A percentile compares a stretch with the other conserved stretches of the same genome.
phyloP scores from a whole-genome alignment of 2,329 filamentous ascomycete genomes.

The Penicillium sp. region DNA sequence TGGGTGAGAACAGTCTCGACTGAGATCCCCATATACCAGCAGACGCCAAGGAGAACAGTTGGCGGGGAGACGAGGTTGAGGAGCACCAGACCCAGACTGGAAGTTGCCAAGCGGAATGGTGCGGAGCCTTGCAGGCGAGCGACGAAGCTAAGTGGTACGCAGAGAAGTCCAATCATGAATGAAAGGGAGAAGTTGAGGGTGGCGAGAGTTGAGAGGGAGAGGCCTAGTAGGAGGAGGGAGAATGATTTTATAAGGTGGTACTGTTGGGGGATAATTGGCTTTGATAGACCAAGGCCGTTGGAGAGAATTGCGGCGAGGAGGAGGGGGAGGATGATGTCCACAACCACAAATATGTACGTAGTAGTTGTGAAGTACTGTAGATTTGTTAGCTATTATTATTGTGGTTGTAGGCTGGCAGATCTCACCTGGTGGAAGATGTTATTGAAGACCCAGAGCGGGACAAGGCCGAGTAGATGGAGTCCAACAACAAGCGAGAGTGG shows the following conservation, averaged over 20 bases:
- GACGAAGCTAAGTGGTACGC: slow-evolving; percentile 73
- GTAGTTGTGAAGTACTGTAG: slow-evolving; percentile 56
- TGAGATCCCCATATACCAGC: slow-evolving; percentile 47
- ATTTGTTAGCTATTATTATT: slow-evolving; percentile 10
- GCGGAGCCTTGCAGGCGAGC: slow-evolving; percentile 28
- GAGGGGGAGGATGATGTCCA: slow-evolving; percentile 58
- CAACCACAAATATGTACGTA: slow-evolving; percentile 57
- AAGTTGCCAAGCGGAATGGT: slow-evolving; percentile 21
- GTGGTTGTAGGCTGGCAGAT: background rate
- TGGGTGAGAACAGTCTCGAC: slow-evolving; percentile 63
- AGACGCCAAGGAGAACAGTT: slow-evolving; percentile 49
- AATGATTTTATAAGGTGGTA: slow-evolving; percentile 81
- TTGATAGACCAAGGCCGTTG: slow-evolving; percentile 44
- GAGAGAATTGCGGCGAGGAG: slow-evolving; percentile 57
- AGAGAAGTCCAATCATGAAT: slow-evolving; percentile 76
- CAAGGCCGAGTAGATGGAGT: slow-evolving; percentile 71
- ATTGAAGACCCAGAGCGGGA: slow-evolving; percentile 87
- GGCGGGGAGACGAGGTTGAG: slow-evolving; percentile 63
- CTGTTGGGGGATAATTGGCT: slow-evolving; percentile 61
- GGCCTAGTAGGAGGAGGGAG: slow-evolving; percentile 85
- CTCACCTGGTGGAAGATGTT: slow-evolving; percentile 64
- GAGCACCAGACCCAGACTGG: slow-evolving; percentile 47
- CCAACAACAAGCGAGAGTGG: slow-evolving; percentile 68
- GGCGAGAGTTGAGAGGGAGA: slow-evolving; percentile 86
- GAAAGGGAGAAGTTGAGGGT: slow-evolving; percentile 94